phyloP scores from a whole-genome alignment of 2,329 filamentous ascomycete species.

The Sphaerulina vaccinii region DNA sequence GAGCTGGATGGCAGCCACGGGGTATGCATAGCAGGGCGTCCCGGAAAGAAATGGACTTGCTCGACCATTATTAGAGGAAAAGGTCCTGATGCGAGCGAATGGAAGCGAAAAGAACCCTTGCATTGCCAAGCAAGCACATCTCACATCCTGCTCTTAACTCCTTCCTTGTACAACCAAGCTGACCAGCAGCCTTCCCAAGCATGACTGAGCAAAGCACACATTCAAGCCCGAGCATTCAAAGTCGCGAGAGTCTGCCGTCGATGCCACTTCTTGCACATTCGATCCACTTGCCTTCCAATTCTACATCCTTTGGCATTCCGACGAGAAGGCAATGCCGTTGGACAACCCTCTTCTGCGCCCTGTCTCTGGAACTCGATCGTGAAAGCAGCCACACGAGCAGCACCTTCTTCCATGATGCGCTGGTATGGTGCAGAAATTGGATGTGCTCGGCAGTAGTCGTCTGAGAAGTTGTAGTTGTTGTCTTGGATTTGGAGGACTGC shows the following conservation, averaged over 20 bases:
- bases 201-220: too few relatives aligned
- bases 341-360: not conserved
- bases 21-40: conserved; percentile 21
- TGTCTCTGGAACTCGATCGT: too few relatives aligned
- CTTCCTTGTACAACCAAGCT: too few relatives aligned
- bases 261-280: too few relatives aligned
- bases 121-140: not conserved
- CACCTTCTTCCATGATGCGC: not conserved
- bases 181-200: too few relatives aligned
- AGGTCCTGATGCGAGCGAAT: not conserved
- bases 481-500: not conserved
- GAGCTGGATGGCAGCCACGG: conserved; percentile 10
- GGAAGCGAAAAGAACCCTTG: not conserved
- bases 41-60: conserved; percentile 10
- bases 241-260: not conserved
- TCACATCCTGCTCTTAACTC: not conserved
- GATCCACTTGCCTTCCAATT: too few relatives aligned
- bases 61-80: not conserved
- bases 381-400: not conserved
- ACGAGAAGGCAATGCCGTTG: not conserved
- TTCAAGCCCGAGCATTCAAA: not conserved
- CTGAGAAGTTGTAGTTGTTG: not conserved
- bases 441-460: not conserved
- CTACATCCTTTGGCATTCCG: too few relatives aligned
- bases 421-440: not conserved